Evolutionary conservation across 1,284 basidiomycete genomes (phyloP), one percentile per base, ranked within the genome.

Genomic region (Agaricales sp.): DNA sequence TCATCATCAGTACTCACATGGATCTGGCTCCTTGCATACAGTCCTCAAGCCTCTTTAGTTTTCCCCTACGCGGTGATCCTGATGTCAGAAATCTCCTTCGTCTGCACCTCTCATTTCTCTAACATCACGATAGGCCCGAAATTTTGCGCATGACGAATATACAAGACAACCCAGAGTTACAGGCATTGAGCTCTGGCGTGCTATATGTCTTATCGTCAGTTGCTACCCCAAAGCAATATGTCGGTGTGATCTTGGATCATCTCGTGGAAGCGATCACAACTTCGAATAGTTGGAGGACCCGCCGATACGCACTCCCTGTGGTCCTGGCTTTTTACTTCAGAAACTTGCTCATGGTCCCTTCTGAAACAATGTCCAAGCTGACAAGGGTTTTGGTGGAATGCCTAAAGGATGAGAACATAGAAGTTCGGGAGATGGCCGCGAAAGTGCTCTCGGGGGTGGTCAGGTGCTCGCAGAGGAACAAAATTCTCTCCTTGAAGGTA

Each of bases 341-440:
- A 51, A 93, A 94, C 62, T 73, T 96, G 46, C 67, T 91, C 52
- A 75, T 81, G 50, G 78, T 93, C 48, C 78, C 87, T 21, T 75
- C 82, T 48, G 66, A 69, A 12, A 78, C 78, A 39, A 77, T 87
- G 49, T 72, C 75, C 21, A 78, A 74, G 57, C 78, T 91, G 54
- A 82, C 92, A 76, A 86, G 89, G 53, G 80, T 87, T 25, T 70
- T 95, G 45, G 74, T 91, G 22, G 80, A 85, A 46, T 93, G 93
- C 61, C 70, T 97, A 46, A 75, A 78, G 21, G 93, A 97, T 62
- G 87, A 90, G 60, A 95, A 95, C 60, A 83, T 94, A 48, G 93
- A 97, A 68, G 93, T 97, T 23, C 79, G 93, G 52, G 90, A 93
- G 63, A 93, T 89, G 75, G 89, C 92, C n/a, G 89, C 89, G 3